Evolutionary conservation across 2,329 filamentous ascomycete species (phyloP), one percentile per base, ranked within the genome.

Genomic region (Akanthomyces uredinophilus): DNA sequence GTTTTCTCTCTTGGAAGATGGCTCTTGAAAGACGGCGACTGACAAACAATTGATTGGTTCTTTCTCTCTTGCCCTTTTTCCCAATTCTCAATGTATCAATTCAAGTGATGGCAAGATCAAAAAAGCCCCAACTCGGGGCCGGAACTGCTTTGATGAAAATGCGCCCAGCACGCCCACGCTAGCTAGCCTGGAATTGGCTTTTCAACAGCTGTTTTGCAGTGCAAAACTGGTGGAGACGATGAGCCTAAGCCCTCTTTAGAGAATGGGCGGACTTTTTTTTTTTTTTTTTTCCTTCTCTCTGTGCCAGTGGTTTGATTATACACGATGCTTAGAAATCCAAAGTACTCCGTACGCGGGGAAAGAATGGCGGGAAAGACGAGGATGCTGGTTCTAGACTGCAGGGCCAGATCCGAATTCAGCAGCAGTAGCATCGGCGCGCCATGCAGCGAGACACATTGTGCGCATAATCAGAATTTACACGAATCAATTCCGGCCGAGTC

Each of bases 271-370:
- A 60, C 47, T 47, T 39, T 62, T 50, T 50, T 39, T 53, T 24
- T 22, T 29, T 29, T 27, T 47, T 39, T 62, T 50, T 50, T 39
- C 47, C 20, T 22, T 29, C 39, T 27, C 24, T 44, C 24, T 50
- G 22, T 35, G 32, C 32, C 52, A 44, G 37, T 57, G 43, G 54
- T 57, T 49, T 43, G 22, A 20, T 58, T 60, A 22, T 39, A 44
- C 32, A 54, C 46, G 56, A 63, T 63, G 61, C 61, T 63, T 63
- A 63, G 61, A 63, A 63, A 63, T 63, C 61, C 55, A 60, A 35
- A 55, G 22, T 49, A 37, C 37, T 44, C 56, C n/a, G n/a, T n/a
- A n/a, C n/a, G n/a, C n/a, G n/a, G 32, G 46, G 37, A n/a, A 47
- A 44, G 4, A 13, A 49, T 20, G 11, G 7, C 4, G 14, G 6